phyloP scores from a whole-genome alignment of 2,329 filamentous ascomycete genomes.

The Talaromyces sp. region DNA sequence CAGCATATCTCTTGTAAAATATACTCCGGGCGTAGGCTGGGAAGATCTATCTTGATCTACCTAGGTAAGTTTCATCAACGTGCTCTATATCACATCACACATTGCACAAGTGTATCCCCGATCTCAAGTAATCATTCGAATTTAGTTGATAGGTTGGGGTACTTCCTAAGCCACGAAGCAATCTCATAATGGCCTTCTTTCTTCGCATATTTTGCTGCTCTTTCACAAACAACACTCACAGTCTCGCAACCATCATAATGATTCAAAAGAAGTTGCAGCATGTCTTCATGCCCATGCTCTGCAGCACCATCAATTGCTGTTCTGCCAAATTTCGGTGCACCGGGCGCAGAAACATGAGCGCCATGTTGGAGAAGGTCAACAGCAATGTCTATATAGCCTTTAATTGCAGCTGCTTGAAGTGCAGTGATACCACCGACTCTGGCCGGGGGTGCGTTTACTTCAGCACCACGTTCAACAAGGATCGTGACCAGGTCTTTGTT shows the following conservation, averaged over 20 bases:
- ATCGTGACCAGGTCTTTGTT: background rate
- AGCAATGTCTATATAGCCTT: constrained; percentile 10
- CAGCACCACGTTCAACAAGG: constrained; percentile 4
- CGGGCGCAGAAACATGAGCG: constrained; percentile 20
- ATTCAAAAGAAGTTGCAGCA: constrained; percentile 29
- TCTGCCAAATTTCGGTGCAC: constrained; percentile 19
- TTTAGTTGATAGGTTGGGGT: constrained; percentile 7
- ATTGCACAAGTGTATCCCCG: background rate
- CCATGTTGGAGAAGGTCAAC: constrained; percentile 19
- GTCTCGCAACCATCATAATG: constrained; percentile 8
- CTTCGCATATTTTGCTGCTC: background rate
- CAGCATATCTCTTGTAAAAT: background rate
- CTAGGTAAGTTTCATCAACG: background rate
- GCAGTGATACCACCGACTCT: background rate
- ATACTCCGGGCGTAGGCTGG: background rate
- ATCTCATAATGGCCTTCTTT: constrained; percentile 9
- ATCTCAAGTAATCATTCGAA: background rate
- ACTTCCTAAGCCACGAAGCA: constrained; percentile 20
- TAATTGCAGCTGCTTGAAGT: background rate
- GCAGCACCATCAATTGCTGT: constrained; percentile 30
- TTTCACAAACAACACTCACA: constrained; percentile 11
- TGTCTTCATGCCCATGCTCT: constrained; percentile 26
- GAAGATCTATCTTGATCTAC: background rate
- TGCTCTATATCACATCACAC: background rate
- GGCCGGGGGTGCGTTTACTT: background rate